Evolutionary conservation across 1,284 basidiomycete genomes (phyloP).

Genomic region (Malassezia furfur): DNA sequence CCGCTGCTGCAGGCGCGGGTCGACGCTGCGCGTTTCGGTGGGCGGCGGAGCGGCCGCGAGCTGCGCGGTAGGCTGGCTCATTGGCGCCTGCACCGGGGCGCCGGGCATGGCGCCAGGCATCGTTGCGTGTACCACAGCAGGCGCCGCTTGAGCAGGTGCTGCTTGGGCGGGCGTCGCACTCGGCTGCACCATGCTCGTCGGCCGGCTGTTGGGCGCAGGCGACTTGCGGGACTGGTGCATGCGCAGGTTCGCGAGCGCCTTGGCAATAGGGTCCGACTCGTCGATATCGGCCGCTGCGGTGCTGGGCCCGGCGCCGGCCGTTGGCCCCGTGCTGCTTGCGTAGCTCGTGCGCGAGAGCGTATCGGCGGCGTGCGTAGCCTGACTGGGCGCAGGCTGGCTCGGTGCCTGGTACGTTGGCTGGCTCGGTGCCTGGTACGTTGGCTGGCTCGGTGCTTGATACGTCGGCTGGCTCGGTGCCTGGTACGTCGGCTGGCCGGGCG

Average conservation of each 20-base stretch:
- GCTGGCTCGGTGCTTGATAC: background rate
- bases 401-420: background rate
- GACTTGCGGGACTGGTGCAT: conserved; percentile 32
- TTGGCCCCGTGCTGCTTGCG: too few relatives aligned
- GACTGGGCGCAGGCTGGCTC: background rate
- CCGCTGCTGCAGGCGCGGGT: conserved; percentile 48
- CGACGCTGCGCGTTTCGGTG: conserved; percentile 8
- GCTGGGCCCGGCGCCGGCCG: background rate
- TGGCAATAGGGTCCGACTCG: conserved; percentile 61
- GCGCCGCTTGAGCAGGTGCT: background rate
- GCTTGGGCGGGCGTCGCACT: background rate
- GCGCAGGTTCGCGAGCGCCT: conserved; percentile 58
- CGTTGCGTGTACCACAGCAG: background rate
- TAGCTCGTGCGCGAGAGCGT: too few relatives aligned
- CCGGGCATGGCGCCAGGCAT: background rate
- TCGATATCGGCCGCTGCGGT: background rate
- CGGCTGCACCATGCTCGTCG: conserved; percentile 20
- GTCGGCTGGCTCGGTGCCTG: background rate
- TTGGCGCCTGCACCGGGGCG: background rate
- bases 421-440: background rate
- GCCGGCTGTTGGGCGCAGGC: conserved; percentile 24
- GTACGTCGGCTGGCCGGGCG: background rate
- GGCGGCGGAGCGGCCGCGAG: background rate
- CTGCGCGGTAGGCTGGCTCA: background rate
- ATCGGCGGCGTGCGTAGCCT: background rate